Conservation (phyloP, 768 basidiomycete genomes). For the Tulasnella sp. region DNA sequence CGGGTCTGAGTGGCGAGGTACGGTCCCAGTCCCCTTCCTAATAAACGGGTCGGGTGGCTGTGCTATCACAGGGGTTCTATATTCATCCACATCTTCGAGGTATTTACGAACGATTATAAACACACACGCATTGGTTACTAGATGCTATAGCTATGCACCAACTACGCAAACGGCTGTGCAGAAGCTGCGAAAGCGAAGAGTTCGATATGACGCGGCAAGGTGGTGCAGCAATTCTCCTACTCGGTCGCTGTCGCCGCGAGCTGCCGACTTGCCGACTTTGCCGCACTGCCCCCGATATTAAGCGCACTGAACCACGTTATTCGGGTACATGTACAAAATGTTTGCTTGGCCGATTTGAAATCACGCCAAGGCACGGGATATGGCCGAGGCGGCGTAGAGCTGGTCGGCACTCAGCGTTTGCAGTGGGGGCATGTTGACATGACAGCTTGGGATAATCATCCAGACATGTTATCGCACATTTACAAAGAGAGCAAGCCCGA, state of each 20-base stretch:
- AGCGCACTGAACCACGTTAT: not conserved
- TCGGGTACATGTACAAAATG: too few relatives aligned
- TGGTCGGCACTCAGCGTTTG: too few relatives aligned
- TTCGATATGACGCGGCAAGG: not conserved
- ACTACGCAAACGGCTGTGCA: not conserved
- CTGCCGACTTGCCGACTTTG: not conserved
- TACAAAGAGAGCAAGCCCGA: too few relatives aligned
- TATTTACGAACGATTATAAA: not conserved
- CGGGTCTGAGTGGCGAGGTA: not conserved
- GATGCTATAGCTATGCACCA: not conserved
- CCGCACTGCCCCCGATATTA: not conserved
- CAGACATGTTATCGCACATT: too few relatives aligned
- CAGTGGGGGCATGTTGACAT: too few relatives aligned
- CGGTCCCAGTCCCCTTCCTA: not conserved
- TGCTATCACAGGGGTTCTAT: conserved; percentile 14
- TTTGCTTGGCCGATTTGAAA: not conserved
- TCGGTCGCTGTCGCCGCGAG: too few relatives aligned
- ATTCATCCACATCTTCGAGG: not conserved
- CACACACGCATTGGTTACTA: not conserved
- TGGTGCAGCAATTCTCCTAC: not conserved
- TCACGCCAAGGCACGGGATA: not conserved
- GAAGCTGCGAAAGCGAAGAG: not conserved
- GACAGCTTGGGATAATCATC: too few relatives aligned
- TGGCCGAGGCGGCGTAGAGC: not conserved
- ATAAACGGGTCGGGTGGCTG: conserved; percentile 22